Evolutionary conservation across 257 asterid species (phyloP).

Genomic region (Apocynum venetum): DNA sequence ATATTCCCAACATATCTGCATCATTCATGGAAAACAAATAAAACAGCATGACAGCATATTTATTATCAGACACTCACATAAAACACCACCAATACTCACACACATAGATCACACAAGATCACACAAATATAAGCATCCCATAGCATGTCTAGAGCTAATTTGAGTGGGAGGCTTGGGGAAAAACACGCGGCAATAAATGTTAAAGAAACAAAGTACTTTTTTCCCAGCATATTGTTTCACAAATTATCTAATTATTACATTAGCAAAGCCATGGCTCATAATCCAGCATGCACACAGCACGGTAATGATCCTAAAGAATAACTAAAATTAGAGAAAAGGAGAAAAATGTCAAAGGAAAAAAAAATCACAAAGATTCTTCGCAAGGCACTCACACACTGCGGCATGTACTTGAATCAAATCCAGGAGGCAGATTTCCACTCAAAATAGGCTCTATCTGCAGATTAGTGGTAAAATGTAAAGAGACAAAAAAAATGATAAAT

Average conservation of each 20-base stretch:
- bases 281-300: neutral
- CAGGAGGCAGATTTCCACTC: slow-evolving; percentile 89
- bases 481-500: neutral
- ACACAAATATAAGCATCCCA: neutral
- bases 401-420: slow-evolving; percentile 81
- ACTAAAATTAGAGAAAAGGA: neutral
- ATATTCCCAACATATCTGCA: slow-evolving; percentile 86
- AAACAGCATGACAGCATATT: neutral
- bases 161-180: neutral
- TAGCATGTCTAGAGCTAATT: neutral
- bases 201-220: neutral
- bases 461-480: slow-evolving; percentile 18
- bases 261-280: neutral
- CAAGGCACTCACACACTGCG: slow-evolving; percentile 86
- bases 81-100: neutral
- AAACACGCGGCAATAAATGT: neutral
- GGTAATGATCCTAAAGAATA: slow-evolving; percentile 1
- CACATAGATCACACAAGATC: slow-evolving; percentile 2
- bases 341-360: slow-evolving; percentile 7
- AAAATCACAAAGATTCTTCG: slow-evolving; percentile 5
- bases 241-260: slow-evolving; percentile 1
- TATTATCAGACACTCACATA: neutral
- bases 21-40: slow-evolving; percentile 8
- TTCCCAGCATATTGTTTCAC: neutral
- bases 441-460: slow-evolving; percentile 85